phyloP scores from a whole-genome alignment of 1,139 yeast genomes.

The Diutina mesorugosa region DNA sequence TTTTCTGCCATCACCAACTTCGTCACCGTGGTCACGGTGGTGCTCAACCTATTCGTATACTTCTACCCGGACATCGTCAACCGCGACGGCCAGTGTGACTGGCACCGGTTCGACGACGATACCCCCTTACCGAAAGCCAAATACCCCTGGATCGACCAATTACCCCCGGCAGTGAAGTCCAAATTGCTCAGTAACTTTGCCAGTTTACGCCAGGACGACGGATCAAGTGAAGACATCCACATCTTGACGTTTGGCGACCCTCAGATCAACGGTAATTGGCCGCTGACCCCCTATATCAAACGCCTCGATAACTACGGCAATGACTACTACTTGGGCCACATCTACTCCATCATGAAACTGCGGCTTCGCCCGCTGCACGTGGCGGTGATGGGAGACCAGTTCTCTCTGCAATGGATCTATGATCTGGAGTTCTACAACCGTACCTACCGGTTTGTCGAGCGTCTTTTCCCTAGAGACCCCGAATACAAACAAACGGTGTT shows the following conservation, averaged over 20 bases:
- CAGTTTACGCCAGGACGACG: constrained; percentile 13
- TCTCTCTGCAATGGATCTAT: constrained; percentile 92
- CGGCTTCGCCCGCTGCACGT: constrained; percentile 67
- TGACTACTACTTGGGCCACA: constrained; percentile 78
- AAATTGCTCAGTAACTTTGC: constrained; percentile 19
- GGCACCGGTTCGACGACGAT: constrained; percentile 25
- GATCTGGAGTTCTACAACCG: constrained; percentile 78
- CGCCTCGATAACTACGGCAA: constrained; percentile 78
- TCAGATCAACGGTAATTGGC: constrained; percentile 83
- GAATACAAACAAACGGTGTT: constrained; percentile 36
- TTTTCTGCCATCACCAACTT: constrained; percentile 2
- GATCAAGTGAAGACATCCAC: constrained; percentile 47
- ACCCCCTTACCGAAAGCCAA: constrained; percentile 6
- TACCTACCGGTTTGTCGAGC: constrained; percentile 54
- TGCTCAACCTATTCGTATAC: constrained; percentile 48
- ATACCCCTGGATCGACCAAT: constrained; percentile 10
- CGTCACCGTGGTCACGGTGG: constrained; percentile 24
- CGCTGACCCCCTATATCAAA: constrained; percentile 56
- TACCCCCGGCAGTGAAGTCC: constrained; percentile 7
- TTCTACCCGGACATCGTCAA: constrained; percentile 58
- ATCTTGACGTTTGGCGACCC: constrained; percentile 89
- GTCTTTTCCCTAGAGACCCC: constrained; percentile 45
- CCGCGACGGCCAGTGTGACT: constrained; percentile 38
- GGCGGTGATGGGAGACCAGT: constrained; percentile 83
- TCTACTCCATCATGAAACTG: constrained; percentile 49